These are phyloP conservation scores for Tylopilus sp. DNA, from an alignment of 768 basidiomycete genomes.

Conservation along the genomic window DNA sequence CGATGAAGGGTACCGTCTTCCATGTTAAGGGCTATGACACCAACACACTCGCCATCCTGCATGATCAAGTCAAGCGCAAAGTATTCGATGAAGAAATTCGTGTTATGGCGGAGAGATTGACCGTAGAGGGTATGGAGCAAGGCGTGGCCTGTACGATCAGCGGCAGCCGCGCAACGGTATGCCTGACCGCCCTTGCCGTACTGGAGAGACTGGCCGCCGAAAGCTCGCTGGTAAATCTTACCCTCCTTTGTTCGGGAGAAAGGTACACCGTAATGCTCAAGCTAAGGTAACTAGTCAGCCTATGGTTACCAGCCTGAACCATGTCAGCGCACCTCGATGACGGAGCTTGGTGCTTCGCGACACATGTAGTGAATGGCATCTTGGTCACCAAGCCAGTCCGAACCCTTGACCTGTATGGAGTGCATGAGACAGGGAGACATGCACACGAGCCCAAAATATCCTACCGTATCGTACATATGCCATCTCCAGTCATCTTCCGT, in stretches of 20 bases:
- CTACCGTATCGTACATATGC: conserved; percentile 96
- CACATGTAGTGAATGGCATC: conserved; percentile 99
- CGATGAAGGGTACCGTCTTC: conserved; percentile 99
- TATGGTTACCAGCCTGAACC: neutral
- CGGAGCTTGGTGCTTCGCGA: conserved; percentile 90
- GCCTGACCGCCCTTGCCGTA: conserved; percentile 99
- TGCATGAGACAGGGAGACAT: conserved; percentile 14
- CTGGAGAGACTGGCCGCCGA: conserved; percentile 96
- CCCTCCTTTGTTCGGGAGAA: conserved; percentile 98
- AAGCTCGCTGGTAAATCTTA: conserved; percentile 99
- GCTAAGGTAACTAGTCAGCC: conserved; percentile 42
- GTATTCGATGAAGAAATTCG: conserved; percentile 99
- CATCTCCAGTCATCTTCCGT: conserved; percentile 99
- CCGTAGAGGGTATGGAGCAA: conserved; percentile 98
- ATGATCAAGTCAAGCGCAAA: conserved; percentile 99
- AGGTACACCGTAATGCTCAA: conserved; percentile 97
- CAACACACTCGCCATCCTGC: conserved; percentile 98
- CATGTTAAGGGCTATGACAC: conserved; percentile 99
- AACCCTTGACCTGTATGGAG: conserved; percentile 84
- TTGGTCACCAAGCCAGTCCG: conserved; percentile 99
- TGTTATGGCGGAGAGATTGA: conserved; percentile 97
- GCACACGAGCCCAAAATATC: conserved; percentile 25
- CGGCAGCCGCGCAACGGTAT: conserved; percentile 97
- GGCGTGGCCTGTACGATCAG: conserved; percentile 98
- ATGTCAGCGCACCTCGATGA: conserved; percentile 68